Conservation (phyloP, 139 green algal species). For the Diplosphaera chodatii region DNA sequence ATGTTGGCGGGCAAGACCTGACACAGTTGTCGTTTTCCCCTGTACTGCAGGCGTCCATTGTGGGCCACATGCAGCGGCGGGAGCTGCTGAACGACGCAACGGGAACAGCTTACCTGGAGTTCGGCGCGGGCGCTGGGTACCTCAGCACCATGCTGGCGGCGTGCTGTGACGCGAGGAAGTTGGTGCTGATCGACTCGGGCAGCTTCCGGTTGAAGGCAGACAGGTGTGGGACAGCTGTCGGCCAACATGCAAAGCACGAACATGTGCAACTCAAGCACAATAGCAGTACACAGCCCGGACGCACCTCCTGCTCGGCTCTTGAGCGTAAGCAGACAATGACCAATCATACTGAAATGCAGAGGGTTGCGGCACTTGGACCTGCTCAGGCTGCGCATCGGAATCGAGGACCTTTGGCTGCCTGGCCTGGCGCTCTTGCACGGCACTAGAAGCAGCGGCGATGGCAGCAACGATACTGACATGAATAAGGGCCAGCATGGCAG, state of each 20-base stretch:
- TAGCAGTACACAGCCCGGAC: no score
- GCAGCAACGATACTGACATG: background rate
- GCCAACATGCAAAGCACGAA: no score
- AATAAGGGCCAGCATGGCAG: no score
- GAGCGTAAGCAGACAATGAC: background rate
- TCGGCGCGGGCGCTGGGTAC: slow-evolving; percentile 70
- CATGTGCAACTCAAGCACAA: no score
- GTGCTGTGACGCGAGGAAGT: background rate
- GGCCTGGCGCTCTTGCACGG: slow-evolving; percentile 10
- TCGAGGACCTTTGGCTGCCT: slow-evolving; percentile 49
- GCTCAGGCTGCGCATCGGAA: slow-evolving; percentile 42
- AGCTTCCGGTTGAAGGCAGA: slow-evolving; percentile 39
- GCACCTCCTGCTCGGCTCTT: no score
- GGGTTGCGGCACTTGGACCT: slow-evolving; percentile 28
- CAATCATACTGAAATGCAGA: background rate
- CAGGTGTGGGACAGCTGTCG: no score
- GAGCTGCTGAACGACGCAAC: slow-evolving; percentile 19
- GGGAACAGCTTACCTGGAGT: slow-evolving; percentile 42
- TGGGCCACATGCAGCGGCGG: slow-evolving; percentile 31
- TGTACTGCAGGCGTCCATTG: slow-evolving; percentile 39
- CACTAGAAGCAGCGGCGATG: background rate
- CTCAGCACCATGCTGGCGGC: slow-evolving; percentile 40
- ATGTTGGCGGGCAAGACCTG: no score
- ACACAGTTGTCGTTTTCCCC: no score
- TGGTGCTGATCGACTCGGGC: slow-evolving; percentile 34